Conservation (phyloP, 139 green algal genomes). For the Tetradesmus lagerheimii region DNA sequence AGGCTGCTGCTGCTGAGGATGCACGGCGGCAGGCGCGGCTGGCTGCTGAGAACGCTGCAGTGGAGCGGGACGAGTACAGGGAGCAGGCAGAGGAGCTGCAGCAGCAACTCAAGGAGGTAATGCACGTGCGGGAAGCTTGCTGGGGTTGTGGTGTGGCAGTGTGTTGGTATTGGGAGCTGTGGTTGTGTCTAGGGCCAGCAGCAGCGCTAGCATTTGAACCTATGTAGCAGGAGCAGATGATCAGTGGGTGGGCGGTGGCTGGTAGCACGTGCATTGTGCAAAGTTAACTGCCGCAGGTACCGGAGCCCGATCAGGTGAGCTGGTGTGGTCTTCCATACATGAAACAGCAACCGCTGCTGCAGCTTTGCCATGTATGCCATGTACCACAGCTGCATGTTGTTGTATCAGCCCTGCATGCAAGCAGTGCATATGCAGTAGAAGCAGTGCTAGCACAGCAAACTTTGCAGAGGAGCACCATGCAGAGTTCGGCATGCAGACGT, state of each 20-base stretch:
- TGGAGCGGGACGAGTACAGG: slow-evolving; percentile 45
- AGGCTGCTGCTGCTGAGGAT: slow-evolving; percentile 35
- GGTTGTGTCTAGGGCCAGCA: not conserved
- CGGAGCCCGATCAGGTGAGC: not conserved
- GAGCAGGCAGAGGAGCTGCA: slow-evolving; percentile 51
- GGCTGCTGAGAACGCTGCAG: slow-evolving; percentile 38
- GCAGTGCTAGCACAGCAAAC: not conserved
- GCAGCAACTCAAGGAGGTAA: slow-evolving; percentile 50
- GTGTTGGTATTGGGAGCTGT: not conserved
- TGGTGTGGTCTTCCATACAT: not conserved
- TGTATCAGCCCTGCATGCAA: not conserved
- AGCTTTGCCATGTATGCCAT: too few relatives aligned
- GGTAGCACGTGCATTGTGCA: not conserved
- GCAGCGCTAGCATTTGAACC: not conserved
- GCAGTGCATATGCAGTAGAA: not conserved
- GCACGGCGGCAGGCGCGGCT: slow-evolving; percentile 31
- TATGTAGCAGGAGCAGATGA: not conserved
- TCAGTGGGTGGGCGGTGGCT: not conserved
- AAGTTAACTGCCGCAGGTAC: not conserved
- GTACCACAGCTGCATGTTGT: too few relatives aligned
- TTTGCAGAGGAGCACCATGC: not conserved
- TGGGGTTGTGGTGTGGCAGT: not conserved
- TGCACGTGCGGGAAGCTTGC: not conserved
- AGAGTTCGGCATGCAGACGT: not conserved
- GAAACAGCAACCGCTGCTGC: too few relatives aligned